phyloP scores from a whole-genome alignment of 345 rosid genomes.

The Aethionema arabicum region DNA sequence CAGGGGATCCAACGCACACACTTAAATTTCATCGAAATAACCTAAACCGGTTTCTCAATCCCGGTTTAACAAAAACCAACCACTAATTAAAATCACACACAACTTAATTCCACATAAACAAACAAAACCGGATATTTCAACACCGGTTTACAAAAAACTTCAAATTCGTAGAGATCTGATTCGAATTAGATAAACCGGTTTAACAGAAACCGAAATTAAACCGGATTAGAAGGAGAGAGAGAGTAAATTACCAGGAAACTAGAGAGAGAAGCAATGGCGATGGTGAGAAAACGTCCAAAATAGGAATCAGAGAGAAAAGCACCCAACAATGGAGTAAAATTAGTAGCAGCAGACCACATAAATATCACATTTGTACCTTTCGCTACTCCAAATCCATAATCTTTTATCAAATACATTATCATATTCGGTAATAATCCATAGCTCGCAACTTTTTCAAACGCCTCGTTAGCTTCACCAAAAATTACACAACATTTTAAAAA shows the following conservation, averaged over 20 bases:
- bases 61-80: too few species aligned
- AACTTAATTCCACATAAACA: not conserved
- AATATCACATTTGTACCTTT: constrained; percentile 59
- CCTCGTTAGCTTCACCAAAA: constrained; percentile 59
- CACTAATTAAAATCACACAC: too few species aligned
- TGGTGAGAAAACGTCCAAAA: constrained; percentile 71
- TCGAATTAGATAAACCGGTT: constrained; percentile 10
- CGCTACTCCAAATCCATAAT: constrained; percentile 54
- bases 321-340: constrained; percentile 60
- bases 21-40: too few species aligned
- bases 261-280: constrained; percentile 59
- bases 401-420: constrained; percentile 58
- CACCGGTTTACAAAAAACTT: not conserved
- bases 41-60: too few species aligned
- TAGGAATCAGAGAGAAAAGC: constrained; percentile 76
- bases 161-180: too few species aligned
- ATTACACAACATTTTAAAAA: constrained; percentile 4
- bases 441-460: constrained; percentile 79
- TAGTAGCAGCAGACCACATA: constrained; percentile 70
- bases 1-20: too few species aligned
- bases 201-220: not conserved
- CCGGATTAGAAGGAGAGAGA: not conserved
- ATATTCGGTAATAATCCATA: constrained; percentile 71
- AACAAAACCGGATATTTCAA: constrained; percentile 8
- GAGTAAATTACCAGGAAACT: constrained; percentile 52